Evolutionary conservation across 257 asterid species (phyloP).

Genomic region (Przewalskia tangutica): DNA sequence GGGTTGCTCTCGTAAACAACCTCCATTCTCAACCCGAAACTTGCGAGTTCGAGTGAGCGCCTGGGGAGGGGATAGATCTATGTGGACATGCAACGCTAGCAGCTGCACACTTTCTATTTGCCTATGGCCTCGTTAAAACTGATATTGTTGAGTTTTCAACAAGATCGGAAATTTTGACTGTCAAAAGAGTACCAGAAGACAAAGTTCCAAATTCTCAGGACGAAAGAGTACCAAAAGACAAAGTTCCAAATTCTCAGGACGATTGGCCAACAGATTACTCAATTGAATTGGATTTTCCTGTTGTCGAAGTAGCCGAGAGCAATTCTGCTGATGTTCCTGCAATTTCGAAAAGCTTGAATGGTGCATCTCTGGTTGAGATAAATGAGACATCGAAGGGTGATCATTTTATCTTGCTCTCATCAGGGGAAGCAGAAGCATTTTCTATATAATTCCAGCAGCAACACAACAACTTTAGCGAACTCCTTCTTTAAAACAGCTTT

Average conservation of each 20-base stretch:
- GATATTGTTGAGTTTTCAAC: constrained; percentile 55
- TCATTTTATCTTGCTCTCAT: no score
- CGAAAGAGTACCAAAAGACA: no score
- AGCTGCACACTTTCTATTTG: constrained; percentile 68
- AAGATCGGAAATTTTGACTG: constrained; percentile 60
- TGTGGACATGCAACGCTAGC: constrained; percentile 97
- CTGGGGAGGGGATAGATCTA: no score
- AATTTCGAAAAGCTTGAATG: constrained; percentile 50
- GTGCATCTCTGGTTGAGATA: constrained; percentile 52
- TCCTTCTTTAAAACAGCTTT: no score
- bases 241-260: no score
- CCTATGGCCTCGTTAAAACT: constrained; percentile 38
- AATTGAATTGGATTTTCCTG: no score
- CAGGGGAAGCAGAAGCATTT: no score
- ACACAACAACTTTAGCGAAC: no score
- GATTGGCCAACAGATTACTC: constrained; percentile 18
- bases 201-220: constrained; percentile 5
- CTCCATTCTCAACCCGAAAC: no score
- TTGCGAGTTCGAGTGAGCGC: no score
- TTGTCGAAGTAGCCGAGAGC: constrained; percentile 12
- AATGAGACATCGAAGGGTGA: constrained; percentile 41
- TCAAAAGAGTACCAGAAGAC: constrained; percentile 34
- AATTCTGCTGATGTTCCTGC: constrained; percentile 26
- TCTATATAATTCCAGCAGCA: no score
- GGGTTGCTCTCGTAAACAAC: no score